Conservation (phyloP, 192 early-diverging fungal genomes). For the Umbelopsis ramanniana region DNA sequence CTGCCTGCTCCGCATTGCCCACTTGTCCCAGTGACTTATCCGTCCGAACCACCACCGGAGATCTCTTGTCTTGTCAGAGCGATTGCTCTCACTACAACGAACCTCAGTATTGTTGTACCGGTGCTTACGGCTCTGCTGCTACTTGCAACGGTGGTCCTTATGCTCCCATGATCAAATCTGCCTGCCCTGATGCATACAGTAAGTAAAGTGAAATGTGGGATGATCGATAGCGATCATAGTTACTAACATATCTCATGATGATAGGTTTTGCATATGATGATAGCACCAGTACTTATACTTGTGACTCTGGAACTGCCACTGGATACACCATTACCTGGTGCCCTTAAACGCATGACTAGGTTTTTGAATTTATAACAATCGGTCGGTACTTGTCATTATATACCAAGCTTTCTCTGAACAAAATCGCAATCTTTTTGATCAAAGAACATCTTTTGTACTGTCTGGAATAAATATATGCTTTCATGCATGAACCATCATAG, state of each 20-base stretch:
- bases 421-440: too few species aligned
- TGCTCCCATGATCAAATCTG: slow-evolving; percentile 32
- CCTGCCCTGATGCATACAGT: slow-evolving; percentile 34
- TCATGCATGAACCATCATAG: too few species aligned
- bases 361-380: neutral
- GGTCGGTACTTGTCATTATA: neutral
- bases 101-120: slow-evolving; percentile 36
- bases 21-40: slow-evolving; percentile 25
- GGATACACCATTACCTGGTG: slow-evolving; percentile 22
- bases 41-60: neutral
- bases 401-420: neutral
- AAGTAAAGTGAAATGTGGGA: neutral
- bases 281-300: slow-evolving; percentile 32
- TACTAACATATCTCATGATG: neutral
- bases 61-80: slow-evolving; percentile 30
- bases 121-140: slow-evolving; percentile 24
- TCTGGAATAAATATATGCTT: too few species aligned
- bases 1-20: slow-evolving; percentile 15
- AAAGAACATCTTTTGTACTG: too few species aligned
- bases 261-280: slow-evolving; percentile 36
- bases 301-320: slow-evolving; percentile 14
- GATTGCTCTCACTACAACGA: slow-evolving; percentile 34
- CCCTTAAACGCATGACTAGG: neutral
- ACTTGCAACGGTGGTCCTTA: slow-evolving; percentile 32
- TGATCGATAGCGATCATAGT: neutral